Evolutionary conservation across 108 stramenopile genomes (phyloP).

Genomic region (Cyclotella choctawhatcheeana): DNA sequence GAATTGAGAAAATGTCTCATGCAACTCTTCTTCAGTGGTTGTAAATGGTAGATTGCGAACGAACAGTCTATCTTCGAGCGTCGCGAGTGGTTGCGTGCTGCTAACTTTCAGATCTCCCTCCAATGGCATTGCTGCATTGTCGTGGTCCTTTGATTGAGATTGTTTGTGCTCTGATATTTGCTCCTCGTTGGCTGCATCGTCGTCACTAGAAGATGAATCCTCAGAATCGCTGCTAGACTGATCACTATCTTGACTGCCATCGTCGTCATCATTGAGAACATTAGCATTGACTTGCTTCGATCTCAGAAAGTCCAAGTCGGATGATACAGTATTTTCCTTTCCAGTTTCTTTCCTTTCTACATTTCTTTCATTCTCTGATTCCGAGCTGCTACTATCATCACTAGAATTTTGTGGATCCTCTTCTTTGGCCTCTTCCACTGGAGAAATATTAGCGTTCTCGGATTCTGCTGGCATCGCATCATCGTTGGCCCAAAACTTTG

Average conservation of each 20-base stretch:
- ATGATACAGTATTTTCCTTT: slow-evolving; percentile 19
- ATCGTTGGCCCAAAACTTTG: slow-evolving; percentile 89
- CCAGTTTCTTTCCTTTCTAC: slow-evolving; percentile 18
- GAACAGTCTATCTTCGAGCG: slow-evolving; percentile 78
- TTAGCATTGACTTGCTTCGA: slow-evolving; percentile 72
- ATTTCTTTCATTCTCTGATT: slow-evolving; percentile 15
- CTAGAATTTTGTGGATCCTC: slow-evolving; percentile 35
- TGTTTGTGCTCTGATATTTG: neutral
- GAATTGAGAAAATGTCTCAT: slow-evolving; percentile 73
- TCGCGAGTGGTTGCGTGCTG: neutral
- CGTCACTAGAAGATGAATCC: slow-evolving; percentile 30
- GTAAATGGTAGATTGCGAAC: slow-evolving; percentile 94
- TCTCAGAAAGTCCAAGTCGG: slow-evolving; percentile 83
- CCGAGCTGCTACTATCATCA: slow-evolving; percentile 42
- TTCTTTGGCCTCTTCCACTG: slow-evolving; percentile 25
- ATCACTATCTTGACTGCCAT: slow-evolving; percentile 17
- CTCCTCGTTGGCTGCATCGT: slow-evolving; percentile 18
- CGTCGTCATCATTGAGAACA: slow-evolving; percentile 61
- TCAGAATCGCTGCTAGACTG: slow-evolving; percentile 32
- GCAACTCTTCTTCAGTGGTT: slow-evolving; percentile 92
- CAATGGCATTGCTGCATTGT: neutral
- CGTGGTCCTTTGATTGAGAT: neutral
- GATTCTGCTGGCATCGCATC: slow-evolving; percentile 48
- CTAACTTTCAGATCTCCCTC: slow-evolving; percentile 4
- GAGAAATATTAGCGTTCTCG: neutral